Evolutionary conservation across 805 yeast genomes (phyloP), one percentile per base, ranked within the genome.

Genomic region (Komagataella pastoris): DNA sequence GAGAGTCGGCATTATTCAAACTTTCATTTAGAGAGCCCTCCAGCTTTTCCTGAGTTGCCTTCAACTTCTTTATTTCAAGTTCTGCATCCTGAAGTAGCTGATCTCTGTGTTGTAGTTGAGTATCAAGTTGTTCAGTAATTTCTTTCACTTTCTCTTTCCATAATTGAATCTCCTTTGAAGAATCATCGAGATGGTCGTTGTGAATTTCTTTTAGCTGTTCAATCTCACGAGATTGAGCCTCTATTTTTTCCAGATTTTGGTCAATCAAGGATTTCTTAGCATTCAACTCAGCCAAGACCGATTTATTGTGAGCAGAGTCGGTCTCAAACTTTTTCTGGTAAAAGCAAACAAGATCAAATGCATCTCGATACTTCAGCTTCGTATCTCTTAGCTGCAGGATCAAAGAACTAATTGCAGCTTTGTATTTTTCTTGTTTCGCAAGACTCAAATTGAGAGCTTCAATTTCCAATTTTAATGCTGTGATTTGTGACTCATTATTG

Each of bases 171-270:
- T 47, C 36, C 10, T 24, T 47, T 18, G 44, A 24, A 17, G 49
- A 7, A 3, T 14, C 44, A 12, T 47, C 49, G 5, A 24, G 17
- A 17, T n/a, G 17, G 10, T 49, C 43, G 36, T 40, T 19, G 6
- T 49, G 47, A 12, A 24, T 14, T n/a, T 46, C 44, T 21, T 47
- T 47, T 7, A 47, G 49, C n/a, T 47, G 49, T 7, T 47, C 40
- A 30, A 23, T 47, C 17, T 47, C 49, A 23, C n/a, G 18, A 23
- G 21, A 18, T n/a, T 23, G 49, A 3, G 23, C 47, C 7, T 46
- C 17, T n/a, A 46, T 46, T 18, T 18, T 24, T 19, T 46, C 23
- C 24, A 21, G 30, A 18, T 46, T 14, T 24, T 6, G 21, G 6
- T 17, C 30, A 46, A 46, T 10, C 40, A 30, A 10, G 14, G 14